Evolutionary conservation across 805 yeast genomes (phyloP), one percentile per base, ranked within the genome.

Genomic region (Myxozyma neotropica): DNA sequence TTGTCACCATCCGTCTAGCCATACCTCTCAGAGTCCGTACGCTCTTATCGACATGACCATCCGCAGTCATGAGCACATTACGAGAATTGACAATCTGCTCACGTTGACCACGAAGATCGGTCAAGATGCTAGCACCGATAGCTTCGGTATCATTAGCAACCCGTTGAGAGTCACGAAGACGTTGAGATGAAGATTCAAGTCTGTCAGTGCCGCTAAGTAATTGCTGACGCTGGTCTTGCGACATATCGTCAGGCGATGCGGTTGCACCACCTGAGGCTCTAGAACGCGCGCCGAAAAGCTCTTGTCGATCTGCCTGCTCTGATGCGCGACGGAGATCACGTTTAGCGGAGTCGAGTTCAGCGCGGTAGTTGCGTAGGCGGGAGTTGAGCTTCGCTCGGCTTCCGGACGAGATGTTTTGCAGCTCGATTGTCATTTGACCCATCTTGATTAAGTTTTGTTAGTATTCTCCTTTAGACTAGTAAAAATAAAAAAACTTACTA

Each of bases 101-200:
- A 59, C 99, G 80, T 76, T 94, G 99, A 26, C 96, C 86, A 61
- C 97, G 81, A 66, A 94, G 77, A 71, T 93, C 96, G 68, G 84
- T 85, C 75, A 94, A 80, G 53, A 94, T 94, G 65, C 88, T 87
- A 13, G 97, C 89, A 1, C 99, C 99, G 53, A 94, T 84, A 33
- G 80, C 80, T 74, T 94, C 99, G 0, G 99, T 91, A 68, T 94
- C 99, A 53, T 88, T 78, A 5, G 98, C 99, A 2, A 91, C 79
- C 67, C 97, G 80, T 64, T 93, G 95, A 21, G 94, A 87, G 48
- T 94, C 97, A 60, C 87, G 81, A 49, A 94, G 79, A 67, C 96
- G 81, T 63, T 92, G 93, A 1, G 90, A 82, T 1, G 95, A 83
- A 65, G 94, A 80, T 66, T 89, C 96, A 59, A 94, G 79, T 2